phyloP scores from a whole-genome alignment of 768 basidiomycete species.

The Ephemerocybe angulata region DNA sequence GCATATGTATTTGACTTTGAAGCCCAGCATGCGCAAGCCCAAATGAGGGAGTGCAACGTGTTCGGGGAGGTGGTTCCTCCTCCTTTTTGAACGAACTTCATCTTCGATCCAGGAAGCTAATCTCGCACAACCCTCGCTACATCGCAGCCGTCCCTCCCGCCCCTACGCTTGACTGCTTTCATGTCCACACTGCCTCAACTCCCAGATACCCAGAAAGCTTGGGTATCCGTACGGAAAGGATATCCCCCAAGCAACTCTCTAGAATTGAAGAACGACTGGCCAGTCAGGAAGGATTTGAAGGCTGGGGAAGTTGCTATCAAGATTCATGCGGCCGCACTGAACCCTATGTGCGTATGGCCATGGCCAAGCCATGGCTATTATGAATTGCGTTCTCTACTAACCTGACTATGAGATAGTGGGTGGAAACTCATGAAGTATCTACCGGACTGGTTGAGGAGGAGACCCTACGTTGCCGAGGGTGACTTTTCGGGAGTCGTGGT shows the following conservation, averaged over 20 bases:
- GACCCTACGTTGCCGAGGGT: slow-evolving; percentile 53
- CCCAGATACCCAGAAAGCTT: slow-evolving; percentile 37
- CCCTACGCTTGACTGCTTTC: too few species aligned
- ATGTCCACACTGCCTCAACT: too few species aligned
- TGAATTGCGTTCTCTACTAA: neutral
- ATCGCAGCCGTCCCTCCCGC: too few species aligned
- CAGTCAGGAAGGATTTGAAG: slow-evolving; percentile 31
- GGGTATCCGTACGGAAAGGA: slow-evolving; percentile 34
- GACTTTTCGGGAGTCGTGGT: slow-evolving; percentile 66
- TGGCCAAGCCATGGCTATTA: neutral
- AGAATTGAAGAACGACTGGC: slow-evolving; percentile 32
- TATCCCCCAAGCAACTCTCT: slow-evolving; percentile 32
- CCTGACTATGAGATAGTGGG: slow-evolving; percentile 43
- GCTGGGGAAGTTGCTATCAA: slow-evolving; percentile 33
- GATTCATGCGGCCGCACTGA: slow-evolving; percentile 51
- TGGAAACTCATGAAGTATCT: slow-evolving; percentile 54
- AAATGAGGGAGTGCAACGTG: too few species aligned
- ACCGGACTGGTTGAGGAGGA: slow-evolving; percentile 43
- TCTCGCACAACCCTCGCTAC: too few species aligned
- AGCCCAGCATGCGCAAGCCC: too few species aligned
- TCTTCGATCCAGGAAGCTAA: too few species aligned
- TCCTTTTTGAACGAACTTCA: too few species aligned
- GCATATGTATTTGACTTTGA: too few species aligned
- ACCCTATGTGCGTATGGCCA: slow-evolving; percentile 54
- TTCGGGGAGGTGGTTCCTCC: too few species aligned